phyloP scores from a whole-genome alignment of 164 flowering plant genomes.

The Warburgia ugandensis region DNA sequence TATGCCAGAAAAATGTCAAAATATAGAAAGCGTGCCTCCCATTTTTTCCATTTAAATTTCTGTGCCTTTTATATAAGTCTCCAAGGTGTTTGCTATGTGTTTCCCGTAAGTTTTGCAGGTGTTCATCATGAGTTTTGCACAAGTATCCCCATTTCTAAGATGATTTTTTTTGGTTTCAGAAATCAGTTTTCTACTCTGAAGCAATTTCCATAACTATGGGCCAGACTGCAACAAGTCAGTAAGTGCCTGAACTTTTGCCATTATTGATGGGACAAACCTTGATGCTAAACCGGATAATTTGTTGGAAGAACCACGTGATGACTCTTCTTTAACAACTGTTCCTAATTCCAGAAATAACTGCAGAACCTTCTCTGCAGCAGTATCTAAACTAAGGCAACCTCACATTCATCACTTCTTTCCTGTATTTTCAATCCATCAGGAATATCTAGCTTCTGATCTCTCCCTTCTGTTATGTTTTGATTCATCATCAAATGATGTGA shows the following conservation, averaged over 20 bases:
- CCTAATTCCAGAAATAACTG: slow-evolving; percentile 28
- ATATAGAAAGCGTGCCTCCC: no score
- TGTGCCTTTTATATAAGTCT: no score
- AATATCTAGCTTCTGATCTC: slow-evolving; percentile 1
- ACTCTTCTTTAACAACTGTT: not conserved
- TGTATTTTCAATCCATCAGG: slow-evolving; percentile 12
- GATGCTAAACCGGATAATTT: not conserved
- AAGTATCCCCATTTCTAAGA: no score
- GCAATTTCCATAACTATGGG: no score
- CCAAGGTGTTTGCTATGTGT: no score
- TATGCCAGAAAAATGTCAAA: no score
- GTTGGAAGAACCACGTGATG: not conserved
- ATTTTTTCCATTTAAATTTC: no score
- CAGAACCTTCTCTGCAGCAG: slow-evolving; percentile 34
- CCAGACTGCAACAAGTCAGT: no score
- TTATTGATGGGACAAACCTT: not conserved
- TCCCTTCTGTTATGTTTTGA: slow-evolving; percentile 7
- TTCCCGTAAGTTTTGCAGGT: no score
- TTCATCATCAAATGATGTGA: not conserved
- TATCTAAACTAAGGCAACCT: slow-evolving; percentile 34
- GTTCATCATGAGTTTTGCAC: no score
- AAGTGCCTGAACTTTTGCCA: not conserved
- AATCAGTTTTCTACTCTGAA: no score
- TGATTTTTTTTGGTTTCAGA: no score
- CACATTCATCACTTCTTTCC: slow-evolving; percentile 26